A percentile compares a stretch with the other conserved stretches of the same genome.
These are phyloP conservation scores for Micromonas pusilla DNA, from an alignment of 139 green algal genomes.

Conservation along the genomic window DNA sequence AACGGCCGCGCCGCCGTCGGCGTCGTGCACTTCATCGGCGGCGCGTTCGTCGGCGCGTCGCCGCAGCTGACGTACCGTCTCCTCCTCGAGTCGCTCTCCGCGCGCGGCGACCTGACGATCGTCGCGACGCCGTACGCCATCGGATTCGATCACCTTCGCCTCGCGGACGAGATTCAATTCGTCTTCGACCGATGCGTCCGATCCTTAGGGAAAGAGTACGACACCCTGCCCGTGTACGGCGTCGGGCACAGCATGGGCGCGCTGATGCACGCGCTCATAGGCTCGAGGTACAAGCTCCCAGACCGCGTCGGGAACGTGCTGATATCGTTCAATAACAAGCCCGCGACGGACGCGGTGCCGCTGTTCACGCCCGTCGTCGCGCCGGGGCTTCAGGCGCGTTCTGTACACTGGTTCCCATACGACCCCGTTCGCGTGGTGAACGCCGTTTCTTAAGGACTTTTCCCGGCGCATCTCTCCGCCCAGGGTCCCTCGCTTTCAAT, in stretches of 20 bases:
- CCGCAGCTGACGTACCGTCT: slow-evolving; percentile 71
- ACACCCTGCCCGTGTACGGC: slow-evolving; percentile 64
- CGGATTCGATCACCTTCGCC: slow-evolving; percentile 80
- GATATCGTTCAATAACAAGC: slow-evolving; percentile 87
- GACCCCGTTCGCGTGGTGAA: no score
- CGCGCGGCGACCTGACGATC: slow-evolving; percentile 61
- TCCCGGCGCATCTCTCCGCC: no score
- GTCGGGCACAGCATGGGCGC: slow-evolving; percentile 82
- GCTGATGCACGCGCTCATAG: slow-evolving; percentile 79
- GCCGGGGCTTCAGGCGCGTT: no score
- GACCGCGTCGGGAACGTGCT: slow-evolving; percentile 71
- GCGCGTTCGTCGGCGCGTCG: slow-evolving; percentile 82
- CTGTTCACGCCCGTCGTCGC: slow-evolving; percentile 71
- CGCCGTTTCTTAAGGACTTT: no score
- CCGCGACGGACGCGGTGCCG: slow-evolving; percentile 59
- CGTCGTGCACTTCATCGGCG: slow-evolving; percentile 83
- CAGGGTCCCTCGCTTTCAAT: slow-evolving; percentile 49
- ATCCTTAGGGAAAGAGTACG: slow-evolving; percentile 19
- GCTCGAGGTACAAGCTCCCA: slow-evolving; percentile 57
- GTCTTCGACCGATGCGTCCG: slow-evolving; percentile 62
- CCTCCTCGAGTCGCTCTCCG: slow-evolving; percentile 68
- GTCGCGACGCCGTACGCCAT: slow-evolving; percentile 71
- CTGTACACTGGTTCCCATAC: no score
- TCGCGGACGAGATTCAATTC: slow-evolving; percentile 78
- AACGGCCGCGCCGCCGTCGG: slow-evolving; percentile 1